Conservation (phyloP, 169 alveolate species). For the Cryptosporidium ubiquitum region DNA sequence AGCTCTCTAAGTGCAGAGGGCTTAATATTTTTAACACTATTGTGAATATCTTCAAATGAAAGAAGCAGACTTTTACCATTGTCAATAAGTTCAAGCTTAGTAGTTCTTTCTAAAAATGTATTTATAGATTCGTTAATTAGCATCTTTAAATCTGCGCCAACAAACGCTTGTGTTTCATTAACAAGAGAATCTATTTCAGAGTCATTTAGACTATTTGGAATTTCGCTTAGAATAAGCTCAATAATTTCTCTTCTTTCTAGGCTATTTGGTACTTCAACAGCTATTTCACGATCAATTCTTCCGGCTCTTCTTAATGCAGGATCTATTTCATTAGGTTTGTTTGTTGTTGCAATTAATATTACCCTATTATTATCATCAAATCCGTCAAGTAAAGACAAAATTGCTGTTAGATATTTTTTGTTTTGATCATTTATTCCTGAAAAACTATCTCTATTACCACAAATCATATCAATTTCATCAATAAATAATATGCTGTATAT, state of each 20-base stretch:
- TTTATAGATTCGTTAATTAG: conserved; percentile 80
- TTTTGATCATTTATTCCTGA: conserved; percentile 80
- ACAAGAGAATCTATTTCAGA: conserved; percentile 77
- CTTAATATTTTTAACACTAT: conserved; percentile 72
- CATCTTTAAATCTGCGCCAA: conserved; percentile 86
- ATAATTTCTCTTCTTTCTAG: conserved; percentile 90
- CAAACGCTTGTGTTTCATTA: conserved; percentile 86
- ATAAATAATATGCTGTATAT: conserved; percentile 83
- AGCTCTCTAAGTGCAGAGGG: conserved; percentile 83
- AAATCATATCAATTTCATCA: conserved; percentile 93
- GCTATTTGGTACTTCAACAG: conserved; percentile 92
- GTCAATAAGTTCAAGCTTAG: not conserved
- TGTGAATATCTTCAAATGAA: conserved; percentile 59
- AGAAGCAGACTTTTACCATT: not conserved
- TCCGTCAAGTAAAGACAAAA: conserved; percentile 89
- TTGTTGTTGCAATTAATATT: conserved; percentile 93
- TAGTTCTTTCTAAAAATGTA: conserved; percentile 7
- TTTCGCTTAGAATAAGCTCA: conserved; percentile 76
- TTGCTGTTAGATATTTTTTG: conserved; percentile 85
- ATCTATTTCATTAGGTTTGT: conserved; percentile 89
- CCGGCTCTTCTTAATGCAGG: conserved; percentile 96
- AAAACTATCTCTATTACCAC: conserved; percentile 87
- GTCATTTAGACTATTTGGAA: conserved; percentile 76
- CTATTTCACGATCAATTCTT: conserved; percentile 94
- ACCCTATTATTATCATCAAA: conserved; percentile 79